These are phyloP conservation scores for Paramecium caudatum DNA, from an alignment of 73 alveolate species.

Conservation along the genomic window DNA sequence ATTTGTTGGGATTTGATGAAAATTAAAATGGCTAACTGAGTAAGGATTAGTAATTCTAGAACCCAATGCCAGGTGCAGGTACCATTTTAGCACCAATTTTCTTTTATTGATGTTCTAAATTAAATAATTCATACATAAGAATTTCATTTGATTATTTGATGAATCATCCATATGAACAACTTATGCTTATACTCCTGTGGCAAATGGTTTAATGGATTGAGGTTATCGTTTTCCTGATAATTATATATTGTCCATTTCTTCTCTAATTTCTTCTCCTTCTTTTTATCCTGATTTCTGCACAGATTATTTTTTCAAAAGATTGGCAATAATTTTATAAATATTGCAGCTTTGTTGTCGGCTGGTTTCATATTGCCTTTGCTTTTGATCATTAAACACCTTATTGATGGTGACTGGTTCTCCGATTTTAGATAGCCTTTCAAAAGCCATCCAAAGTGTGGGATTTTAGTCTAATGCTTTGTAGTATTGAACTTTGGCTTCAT, in stretches of 20 bases:
- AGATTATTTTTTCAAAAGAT: neutral
- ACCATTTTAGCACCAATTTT: neutral
- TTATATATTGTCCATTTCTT: neutral
- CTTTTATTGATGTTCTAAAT: neutral
- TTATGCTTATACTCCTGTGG: conserved; percentile 11
- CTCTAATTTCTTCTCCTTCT: conserved; percentile 30
- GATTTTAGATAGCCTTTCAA: conserved; percentile 89
- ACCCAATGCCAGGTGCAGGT: conserved; percentile 13
- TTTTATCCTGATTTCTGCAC: conserved; percentile 36
- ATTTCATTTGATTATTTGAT: conserved; percentile 28
- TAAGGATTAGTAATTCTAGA: neutral
- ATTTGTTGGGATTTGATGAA: neutral
- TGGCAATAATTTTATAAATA: conserved; percentile 4
- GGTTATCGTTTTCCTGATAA: conserved; percentile 14
- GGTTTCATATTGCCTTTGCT: conserved; percentile 30
- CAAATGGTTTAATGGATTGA: conserved; percentile 39
- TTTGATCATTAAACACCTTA: conserved; percentile 56
- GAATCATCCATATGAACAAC: conserved; percentile 31
- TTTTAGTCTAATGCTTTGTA: conserved; percentile 88
- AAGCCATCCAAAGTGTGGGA: conserved; percentile 98
- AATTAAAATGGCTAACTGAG: neutral
- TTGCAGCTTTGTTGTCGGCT: conserved; percentile 9
- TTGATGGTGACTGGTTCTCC: conserved; percentile 66
- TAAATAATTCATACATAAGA: neutral
- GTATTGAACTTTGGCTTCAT: conserved; percentile 91